phyloP scores from a whole-genome alignment of 495 filamentous ascomycete genomes.

The Pyrenopolyporus hunteri region DNA sequence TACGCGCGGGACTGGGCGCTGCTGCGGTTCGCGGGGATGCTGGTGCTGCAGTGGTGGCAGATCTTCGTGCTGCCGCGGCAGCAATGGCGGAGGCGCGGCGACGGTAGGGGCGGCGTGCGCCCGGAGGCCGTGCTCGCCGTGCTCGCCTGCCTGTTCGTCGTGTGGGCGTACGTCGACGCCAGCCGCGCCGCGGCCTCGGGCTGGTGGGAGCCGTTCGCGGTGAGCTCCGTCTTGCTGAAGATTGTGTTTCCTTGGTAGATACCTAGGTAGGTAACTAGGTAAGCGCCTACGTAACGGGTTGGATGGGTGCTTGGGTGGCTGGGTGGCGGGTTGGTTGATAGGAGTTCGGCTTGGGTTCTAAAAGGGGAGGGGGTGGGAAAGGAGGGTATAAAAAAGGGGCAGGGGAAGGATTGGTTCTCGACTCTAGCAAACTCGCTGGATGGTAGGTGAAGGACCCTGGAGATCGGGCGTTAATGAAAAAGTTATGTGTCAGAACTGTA shows the following conservation, averaged over 20 bases:
- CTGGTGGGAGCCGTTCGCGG: slow-evolving; percentile 32
- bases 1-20: slow-evolving; percentile 25
- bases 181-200: slow-evolving; percentile 3
- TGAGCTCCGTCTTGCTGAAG: slow-evolving; percentile 30
- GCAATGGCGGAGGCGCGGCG: not conserved
- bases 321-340: not conserved
- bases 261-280: too few relatives aligned
- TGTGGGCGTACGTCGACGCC: slow-evolving; percentile 29
- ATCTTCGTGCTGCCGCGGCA: slow-evolving; percentile 31
- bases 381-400: not conserved
- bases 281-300: too few relatives aligned
- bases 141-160: slow-evolving; percentile 31
- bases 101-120: slow-evolving; percentile 14
- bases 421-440: too few relatives aligned
- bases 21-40: slow-evolving; percentile 23
- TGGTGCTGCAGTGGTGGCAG: slow-evolving; percentile 35
- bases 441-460: not conserved
- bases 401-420: not conserved
- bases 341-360: too few relatives aligned
- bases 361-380: not conserved
- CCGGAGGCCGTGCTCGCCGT: slow-evolving; percentile 16
- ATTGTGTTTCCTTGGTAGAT: slow-evolving; percentile 34
- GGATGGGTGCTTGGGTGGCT: not conserved
- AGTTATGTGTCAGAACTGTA: slow-evolving; percentile 9
- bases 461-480: not conserved